These are phyloP conservation scores for Funneliformis caledonium DNA, from an alignment of 371 early-diverging fungal species.

Conservation along the genomic window DNA sequence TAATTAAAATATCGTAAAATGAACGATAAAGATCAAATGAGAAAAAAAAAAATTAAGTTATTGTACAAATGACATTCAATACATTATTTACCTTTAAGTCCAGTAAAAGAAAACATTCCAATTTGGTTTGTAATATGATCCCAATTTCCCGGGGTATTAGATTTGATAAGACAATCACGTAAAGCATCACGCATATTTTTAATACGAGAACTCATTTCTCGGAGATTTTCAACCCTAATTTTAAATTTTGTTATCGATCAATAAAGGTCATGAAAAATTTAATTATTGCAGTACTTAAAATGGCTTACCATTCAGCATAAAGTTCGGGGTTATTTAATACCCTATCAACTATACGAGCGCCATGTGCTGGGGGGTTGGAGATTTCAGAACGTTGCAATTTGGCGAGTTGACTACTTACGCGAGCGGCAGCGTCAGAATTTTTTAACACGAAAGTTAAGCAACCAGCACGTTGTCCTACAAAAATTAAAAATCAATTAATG, in stretches of 20 bases:
- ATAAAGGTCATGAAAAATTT: not conserved
- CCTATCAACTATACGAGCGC: conserved; percentile 84
- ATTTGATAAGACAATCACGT: conserved; percentile 61
- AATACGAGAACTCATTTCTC: conserved; percentile 89
- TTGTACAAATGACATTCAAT: too few species aligned
- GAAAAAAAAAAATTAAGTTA: not conserved
- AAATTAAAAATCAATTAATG: not conserved
- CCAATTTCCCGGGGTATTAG: conserved; percentile 93
- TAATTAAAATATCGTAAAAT: not conserved
- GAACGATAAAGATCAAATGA: conserved; percentile 17
- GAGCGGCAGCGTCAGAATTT: conserved; percentile 54
- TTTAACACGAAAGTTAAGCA: conserved; percentile 78
- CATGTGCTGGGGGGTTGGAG: conserved; percentile 90
- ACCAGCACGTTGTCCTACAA: conserved; percentile 85
- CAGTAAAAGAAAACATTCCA: conserved; percentile 97
- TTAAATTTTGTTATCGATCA: too few species aligned
- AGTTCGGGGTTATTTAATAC: conserved; percentile 82
- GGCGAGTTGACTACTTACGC: conserved; percentile 83
- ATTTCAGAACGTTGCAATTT: conserved; percentile 82
- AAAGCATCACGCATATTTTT: conserved; percentile 81
- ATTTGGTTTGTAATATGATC: conserved; percentile 93
- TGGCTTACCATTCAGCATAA: conserved; percentile 77
- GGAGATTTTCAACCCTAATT: conserved; percentile 63
- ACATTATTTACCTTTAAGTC: conserved; percentile 61
- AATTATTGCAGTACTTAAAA: not conserved